These are phyloP conservation scores for Fusarium xylarioides DNA, from an alignment of 2,329 filamentous ascomycete species.

Conservation along the genomic window DNA sequence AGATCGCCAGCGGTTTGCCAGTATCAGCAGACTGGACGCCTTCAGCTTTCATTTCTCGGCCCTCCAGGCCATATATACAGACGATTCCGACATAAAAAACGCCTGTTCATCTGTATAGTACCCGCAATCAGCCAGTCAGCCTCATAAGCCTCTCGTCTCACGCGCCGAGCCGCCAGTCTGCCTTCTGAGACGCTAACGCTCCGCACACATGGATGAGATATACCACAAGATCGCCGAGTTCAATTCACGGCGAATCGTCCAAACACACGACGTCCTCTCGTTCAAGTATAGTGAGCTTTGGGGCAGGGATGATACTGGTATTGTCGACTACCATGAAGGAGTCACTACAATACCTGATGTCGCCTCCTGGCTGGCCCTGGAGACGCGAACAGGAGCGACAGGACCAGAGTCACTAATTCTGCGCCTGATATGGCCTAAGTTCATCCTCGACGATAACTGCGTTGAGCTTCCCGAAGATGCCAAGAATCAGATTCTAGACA, in stretches of 20 bases:
- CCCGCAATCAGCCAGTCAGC: background rate
- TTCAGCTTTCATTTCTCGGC: background rate
- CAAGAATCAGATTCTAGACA: slow-evolving; percentile 34
- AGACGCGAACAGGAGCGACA: slow-evolving; percentile 11
- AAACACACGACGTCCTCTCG: slow-evolving; percentile 18
- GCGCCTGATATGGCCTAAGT: slow-evolving; percentile 43
- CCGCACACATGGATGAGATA: slow-evolving; percentile 44
- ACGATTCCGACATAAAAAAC: background rate
- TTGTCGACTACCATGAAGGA: slow-evolving; percentile 15
- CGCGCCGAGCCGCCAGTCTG: background rate
- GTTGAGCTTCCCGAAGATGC: slow-evolving; percentile 40
- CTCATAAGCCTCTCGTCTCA: background rate
- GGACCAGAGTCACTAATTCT: slow-evolving; percentile 40
- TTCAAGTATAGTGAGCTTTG: slow-evolving; percentile 46
- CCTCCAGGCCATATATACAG: background rate
- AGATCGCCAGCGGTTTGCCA: slow-evolving; percentile 7
- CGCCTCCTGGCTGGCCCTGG: slow-evolving; percentile 39
- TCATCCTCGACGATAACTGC: slow-evolving; percentile 31
- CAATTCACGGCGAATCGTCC: slow-evolving; percentile 32
- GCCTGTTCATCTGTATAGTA: background rate
- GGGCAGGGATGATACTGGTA: slow-evolving; percentile 34
- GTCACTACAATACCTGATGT: slow-evolving; percentile 7
- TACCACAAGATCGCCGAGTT: slow-evolving; percentile 44
- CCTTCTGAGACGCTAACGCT: background rate
- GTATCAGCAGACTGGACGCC: background rate